Percentiles rank a stretch among this genome's conserved stretches.
These are phyloP conservation scores for Ganoderma leucocontextum DNA, from an alignment of 1,284 basidiomycete species.

Conservation along the genomic window DNA sequence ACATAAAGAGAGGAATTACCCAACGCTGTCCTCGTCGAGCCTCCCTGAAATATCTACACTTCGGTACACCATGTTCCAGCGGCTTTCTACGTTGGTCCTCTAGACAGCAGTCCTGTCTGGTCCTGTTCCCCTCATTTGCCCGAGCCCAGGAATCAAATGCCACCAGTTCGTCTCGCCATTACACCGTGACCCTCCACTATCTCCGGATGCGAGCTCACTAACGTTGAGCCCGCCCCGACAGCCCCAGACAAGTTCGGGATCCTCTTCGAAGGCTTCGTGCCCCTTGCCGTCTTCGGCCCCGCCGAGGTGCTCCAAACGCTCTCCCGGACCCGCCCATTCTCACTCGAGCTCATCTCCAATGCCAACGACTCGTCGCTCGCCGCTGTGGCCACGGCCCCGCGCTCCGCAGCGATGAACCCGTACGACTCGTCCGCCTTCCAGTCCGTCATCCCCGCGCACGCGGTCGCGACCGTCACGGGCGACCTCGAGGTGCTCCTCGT, in stretches of 20 bases:
- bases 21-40: background rate
- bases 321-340: background rate
- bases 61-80: background rate
- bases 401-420: conserved; percentile 3
- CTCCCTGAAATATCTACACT: background rate
- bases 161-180: background rate
- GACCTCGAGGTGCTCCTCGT: conserved; percentile 17
- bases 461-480: background rate
- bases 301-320: conserved; percentile 8
- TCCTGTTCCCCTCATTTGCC: background rate
- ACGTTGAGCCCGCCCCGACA: background rate
- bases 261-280: conserved; percentile 12
- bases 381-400: background rate
- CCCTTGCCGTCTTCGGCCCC: conserved; percentile 14
- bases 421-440: conserved; percentile 8
- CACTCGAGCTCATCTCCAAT: conserved; percentile 9
- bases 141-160: background rate
- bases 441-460: conserved; percentile 12
- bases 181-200: background rate
- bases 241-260: conserved; percentile 9
- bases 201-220: background rate
- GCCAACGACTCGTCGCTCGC: background rate
- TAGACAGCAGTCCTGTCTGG: background rate
- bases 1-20: background rate
- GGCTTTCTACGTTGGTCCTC: background rate